These are phyloP conservation scores for Suillus ampliporus DNA, from an alignment of 768 basidiomycete species.

Conservation along the genomic window DNA sequence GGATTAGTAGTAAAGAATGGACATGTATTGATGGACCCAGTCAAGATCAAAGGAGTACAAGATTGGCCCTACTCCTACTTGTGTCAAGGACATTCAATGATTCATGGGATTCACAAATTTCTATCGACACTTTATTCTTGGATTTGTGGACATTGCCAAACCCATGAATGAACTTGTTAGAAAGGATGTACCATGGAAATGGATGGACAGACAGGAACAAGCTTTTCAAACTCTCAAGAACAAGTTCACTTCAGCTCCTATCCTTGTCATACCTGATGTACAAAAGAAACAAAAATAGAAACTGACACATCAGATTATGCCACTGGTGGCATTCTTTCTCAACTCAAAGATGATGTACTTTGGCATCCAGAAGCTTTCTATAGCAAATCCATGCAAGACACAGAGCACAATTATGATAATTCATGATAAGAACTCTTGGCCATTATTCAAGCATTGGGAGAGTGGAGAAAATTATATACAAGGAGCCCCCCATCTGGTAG, in stretches of 20 bases:
- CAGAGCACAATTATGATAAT: constrained; percentile 50
- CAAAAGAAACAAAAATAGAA: not conserved
- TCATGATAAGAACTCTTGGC: constrained; percentile 31
- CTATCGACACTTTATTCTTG: no score
- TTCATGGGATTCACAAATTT: no score
- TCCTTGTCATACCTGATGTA: constrained; percentile 15
- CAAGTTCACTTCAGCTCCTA: constrained; percentile 32
- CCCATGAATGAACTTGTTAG: constrained; percentile 32
- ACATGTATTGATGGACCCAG: no score
- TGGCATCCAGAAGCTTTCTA: constrained; percentile 39
- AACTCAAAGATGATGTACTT: constrained; percentile 7
- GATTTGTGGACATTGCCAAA: no score
- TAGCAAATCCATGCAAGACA: constrained; percentile 29
- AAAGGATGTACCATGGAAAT: constrained; percentile 32
- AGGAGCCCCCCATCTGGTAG: not conserved
- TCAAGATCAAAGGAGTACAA: no score
- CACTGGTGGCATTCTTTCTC: constrained; percentile 4
- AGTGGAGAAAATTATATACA: not conserved
- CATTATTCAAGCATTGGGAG: not conserved
- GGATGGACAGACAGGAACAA: constrained; percentile 23
- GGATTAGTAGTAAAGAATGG: no score
- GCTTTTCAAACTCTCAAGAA: constrained; percentile 40
- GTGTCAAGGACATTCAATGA: no score
- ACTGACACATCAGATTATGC: constrained; percentile 9
- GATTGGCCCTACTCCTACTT: no score